These are phyloP conservation scores for Lentinula sp. DNA, from an alignment of 768 basidiomycete species.

Conservation along the genomic window DNA sequence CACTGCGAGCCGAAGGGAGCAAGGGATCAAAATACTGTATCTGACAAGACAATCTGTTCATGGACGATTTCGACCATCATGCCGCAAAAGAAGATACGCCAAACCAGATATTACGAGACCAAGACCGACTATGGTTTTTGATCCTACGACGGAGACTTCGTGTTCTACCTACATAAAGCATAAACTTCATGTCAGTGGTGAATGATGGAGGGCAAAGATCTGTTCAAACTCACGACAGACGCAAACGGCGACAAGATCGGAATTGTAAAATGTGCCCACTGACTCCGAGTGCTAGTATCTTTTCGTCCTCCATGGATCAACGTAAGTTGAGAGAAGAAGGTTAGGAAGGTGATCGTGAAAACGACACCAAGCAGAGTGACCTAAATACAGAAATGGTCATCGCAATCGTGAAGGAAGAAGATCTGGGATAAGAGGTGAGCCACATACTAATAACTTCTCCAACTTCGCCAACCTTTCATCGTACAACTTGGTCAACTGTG, in stretches of 20 bases:
- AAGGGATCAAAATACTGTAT: neutral
- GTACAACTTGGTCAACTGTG: constrained; percentile 30
- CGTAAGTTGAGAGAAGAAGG: constrained; percentile 26
- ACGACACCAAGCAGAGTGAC: constrained; percentile 14
- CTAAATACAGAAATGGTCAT: neutral
- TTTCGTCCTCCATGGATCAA: constrained; percentile 27
- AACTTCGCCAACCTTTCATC: constrained; percentile 43
- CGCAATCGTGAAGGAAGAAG: neutral
- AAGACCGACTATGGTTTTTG: constrained; percentile 35
- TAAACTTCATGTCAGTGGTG: neutral
- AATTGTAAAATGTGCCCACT: constrained; percentile 63
- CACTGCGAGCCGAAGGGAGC: neutral
- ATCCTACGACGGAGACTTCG: constrained; percentile 59
- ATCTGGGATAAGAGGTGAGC: neutral
- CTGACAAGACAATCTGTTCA: neutral
- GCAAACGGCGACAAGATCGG: constrained; percentile 76
- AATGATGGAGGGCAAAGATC: neutral
- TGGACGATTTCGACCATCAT: constrained; percentile 8
- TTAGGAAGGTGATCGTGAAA: constrained; percentile 25
- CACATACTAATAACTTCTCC: constrained; percentile 44
- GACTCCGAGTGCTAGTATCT: constrained; percentile 9
- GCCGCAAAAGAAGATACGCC: constrained; percentile 36
- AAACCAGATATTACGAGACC: constrained; percentile 33
- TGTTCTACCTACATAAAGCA: constrained; percentile 53
- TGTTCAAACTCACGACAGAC: constrained; percentile 52